These are phyloP conservation scores for Apiotrichum domesticum DNA, from an alignment of 1,284 basidiomycete species.

Conservation along the genomic window DNA sequence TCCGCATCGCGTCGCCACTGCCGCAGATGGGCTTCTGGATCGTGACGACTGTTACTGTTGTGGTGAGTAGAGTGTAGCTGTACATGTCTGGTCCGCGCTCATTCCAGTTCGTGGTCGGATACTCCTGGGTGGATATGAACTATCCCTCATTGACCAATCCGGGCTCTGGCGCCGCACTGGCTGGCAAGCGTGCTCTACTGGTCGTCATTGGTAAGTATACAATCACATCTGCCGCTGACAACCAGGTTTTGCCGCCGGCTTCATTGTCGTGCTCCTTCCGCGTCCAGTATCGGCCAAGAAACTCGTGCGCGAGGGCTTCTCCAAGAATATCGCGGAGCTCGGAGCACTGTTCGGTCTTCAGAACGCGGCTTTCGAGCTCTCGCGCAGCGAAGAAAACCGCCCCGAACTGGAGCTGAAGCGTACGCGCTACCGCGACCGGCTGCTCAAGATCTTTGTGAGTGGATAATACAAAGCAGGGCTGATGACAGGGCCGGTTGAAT, in stretches of 20 bases:
- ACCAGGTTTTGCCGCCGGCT: slow-evolving; percentile 37
- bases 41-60: slow-evolving; percentile 42
- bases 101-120: slow-evolving; percentile 51
- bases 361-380: slow-evolving; percentile 31
- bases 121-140: slow-evolving; percentile 60
- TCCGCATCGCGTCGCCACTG: slow-evolving; percentile 53
- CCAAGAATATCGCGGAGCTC: slow-evolving; percentile 35
- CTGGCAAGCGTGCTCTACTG: slow-evolving; percentile 52
- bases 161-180: slow-evolving; percentile 55
- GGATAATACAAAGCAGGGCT: background rate
- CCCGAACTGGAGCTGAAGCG: slow-evolving; percentile 8
- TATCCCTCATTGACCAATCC: slow-evolving; percentile 49
- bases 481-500: slow-evolving; percentile 2
- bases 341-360: slow-evolving; percentile 39
- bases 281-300: slow-evolving; percentile 35
- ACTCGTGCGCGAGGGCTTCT: slow-evolving; percentile 33
- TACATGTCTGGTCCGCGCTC: background rate
- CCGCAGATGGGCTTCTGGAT: slow-evolving; percentile 43
- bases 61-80: slow-evolving; percentile 16
- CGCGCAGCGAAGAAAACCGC: slow-evolving; percentile 12
- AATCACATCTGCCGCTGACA: background rate
- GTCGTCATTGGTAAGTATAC: slow-evolving; percentile 43
- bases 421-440: slow-evolving; percentile 23
- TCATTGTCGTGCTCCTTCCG: slow-evolving; percentile 44
- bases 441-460: slow-evolving; percentile 34